phyloP scores from a whole-genome alignment of 208 protist species.

The Leishmania guyanensis region DNA sequence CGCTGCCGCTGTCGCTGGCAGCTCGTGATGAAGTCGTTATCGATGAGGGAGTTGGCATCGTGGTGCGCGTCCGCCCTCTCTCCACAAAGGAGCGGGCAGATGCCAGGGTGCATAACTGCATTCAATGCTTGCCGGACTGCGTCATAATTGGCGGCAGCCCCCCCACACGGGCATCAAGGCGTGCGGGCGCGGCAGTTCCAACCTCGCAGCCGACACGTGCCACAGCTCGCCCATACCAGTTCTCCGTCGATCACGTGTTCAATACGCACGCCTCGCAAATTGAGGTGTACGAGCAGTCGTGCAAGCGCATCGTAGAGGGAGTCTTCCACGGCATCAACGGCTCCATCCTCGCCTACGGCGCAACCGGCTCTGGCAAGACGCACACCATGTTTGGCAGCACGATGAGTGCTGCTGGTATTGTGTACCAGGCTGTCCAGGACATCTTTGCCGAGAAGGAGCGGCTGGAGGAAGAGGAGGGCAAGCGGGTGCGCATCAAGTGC shows the following conservation, averaged over 20 bases:
- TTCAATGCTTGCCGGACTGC: slow-evolving; percentile 68
- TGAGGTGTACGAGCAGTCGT: slow-evolving; percentile 73
- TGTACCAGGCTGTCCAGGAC: slow-evolving; percentile 81
- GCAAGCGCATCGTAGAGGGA: slow-evolving; percentile 62
- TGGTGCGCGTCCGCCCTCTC: slow-evolving; percentile 74
- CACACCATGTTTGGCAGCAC: slow-evolving; percentile 90
- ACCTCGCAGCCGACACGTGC: slow-evolving; percentile 15
- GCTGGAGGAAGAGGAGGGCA: slow-evolving; percentile 57
- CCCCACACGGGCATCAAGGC: background rate
- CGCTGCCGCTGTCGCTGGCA: background rate
- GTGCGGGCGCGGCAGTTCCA: background rate
- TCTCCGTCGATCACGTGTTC: slow-evolving; percentile 73
- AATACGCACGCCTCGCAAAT: slow-evolving; percentile 68
- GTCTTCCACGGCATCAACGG: slow-evolving; percentile 86
- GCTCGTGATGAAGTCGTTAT: background rate
- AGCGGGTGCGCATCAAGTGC: slow-evolving; percentile 59
- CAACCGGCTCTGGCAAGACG: slow-evolving; percentile 89
- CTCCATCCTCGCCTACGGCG: slow-evolving; percentile 87
- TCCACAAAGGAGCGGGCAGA: slow-evolving; percentile 69
- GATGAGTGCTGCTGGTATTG: slow-evolving; percentile 76
- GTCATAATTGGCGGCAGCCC: slow-evolving; percentile 54
- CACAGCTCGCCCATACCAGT: slow-evolving; percentile 54
- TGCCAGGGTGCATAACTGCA: slow-evolving; percentile 54
- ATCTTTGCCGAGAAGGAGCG: slow-evolving; percentile 75
- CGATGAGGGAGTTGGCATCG: slow-evolving; percentile 51